Conservation (phyloP, 2,329 filamentous ascomycete genomes). For the Huntiella decipiens region DNA sequence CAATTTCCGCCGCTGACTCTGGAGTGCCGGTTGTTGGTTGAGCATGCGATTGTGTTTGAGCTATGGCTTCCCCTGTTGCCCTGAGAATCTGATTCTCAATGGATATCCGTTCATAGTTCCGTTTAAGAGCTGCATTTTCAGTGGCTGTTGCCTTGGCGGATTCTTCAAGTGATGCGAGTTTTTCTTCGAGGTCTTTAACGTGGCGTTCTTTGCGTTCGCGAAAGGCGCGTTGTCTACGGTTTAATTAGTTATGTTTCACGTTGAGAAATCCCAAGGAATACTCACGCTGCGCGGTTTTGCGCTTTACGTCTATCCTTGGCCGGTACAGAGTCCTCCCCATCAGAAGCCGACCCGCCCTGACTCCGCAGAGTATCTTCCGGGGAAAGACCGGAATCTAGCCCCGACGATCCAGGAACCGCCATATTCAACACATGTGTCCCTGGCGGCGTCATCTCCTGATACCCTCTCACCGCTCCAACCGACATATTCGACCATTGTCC, state of each 20-base stretch:
- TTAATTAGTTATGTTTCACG: neutral
- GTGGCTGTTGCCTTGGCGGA: conserved; percentile 51
- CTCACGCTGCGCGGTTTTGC: conserved; percentile 43
- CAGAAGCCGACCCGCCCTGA: conserved; percentile 25
- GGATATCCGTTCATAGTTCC: conserved; percentile 62
- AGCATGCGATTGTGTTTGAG: conserved; percentile 15
- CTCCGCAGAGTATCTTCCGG: neutral
- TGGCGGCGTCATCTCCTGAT: conserved; percentile 15
- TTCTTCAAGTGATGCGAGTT: conserved; percentile 59
- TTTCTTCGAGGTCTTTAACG: conserved; percentile 73
- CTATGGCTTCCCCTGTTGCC: conserved; percentile 35
- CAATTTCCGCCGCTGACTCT: conserved; percentile 16
- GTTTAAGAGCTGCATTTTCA: conserved; percentile 75
- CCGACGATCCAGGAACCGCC: neutral
- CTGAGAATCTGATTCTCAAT: conserved; percentile 89
- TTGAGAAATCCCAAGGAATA: conserved; percentile 13
- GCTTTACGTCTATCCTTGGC: conserved; percentile 40
- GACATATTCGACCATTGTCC: neutral
- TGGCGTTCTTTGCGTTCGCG: conserved; percentile 89
- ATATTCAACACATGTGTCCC: conserved; percentile 9
- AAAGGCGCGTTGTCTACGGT: conserved; percentile 70
- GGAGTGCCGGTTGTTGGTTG: conserved; percentile 22
- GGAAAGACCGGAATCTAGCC: neutral
- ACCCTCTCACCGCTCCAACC: neutral
- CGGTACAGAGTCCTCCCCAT: conserved; percentile 36